These are phyloP conservation scores for Anastatica hierochuntica DNA, from an alignment of 345 rosid genomes.

Conservation along the genomic window DNA sequence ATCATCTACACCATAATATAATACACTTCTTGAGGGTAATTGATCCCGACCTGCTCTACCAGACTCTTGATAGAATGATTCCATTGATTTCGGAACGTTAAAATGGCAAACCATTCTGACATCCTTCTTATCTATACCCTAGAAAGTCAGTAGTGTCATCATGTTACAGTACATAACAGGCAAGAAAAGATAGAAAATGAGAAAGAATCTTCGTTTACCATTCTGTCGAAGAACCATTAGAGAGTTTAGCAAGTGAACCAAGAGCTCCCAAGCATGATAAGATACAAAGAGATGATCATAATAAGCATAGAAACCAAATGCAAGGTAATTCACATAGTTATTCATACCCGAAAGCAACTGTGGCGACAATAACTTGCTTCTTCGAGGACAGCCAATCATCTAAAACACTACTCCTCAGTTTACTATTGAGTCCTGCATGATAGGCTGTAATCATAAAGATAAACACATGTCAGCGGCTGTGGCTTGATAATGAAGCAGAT, in stretches of 20 bases:
- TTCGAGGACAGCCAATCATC: constrained; percentile 90
- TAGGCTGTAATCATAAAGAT: constrained; percentile 49
- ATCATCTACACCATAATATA: constrained; percentile 92
- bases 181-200: background rate
- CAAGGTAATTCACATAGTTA: constrained; percentile 9
- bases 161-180: background rate
- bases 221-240: constrained; percentile 52
- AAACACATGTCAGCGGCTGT: background rate
- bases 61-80: constrained; percentile 95
- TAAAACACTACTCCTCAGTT: constrained; percentile 67
- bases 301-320: constrained; percentile 6
- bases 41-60: constrained; percentile 99
- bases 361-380: constrained; percentile 92
- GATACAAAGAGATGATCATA: constrained; percentile 29
- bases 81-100: constrained; percentile 94
- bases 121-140: constrained; percentile 97
- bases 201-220: constrained; percentile 41
- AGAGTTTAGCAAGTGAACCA: constrained; percentile 28
- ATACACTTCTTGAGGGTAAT: constrained; percentile 61
- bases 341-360: constrained; percentile 94
- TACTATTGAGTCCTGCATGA: constrained; percentile 85
- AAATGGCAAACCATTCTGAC: constrained; percentile 91
- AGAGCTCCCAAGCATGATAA: constrained; percentile 51
- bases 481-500: background rate
- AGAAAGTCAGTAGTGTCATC: constrained; percentile 19